phyloP scores from a whole-genome alignment of 192 early-diverging fungal species.

The Umbelopsis vinacea region DNA sequence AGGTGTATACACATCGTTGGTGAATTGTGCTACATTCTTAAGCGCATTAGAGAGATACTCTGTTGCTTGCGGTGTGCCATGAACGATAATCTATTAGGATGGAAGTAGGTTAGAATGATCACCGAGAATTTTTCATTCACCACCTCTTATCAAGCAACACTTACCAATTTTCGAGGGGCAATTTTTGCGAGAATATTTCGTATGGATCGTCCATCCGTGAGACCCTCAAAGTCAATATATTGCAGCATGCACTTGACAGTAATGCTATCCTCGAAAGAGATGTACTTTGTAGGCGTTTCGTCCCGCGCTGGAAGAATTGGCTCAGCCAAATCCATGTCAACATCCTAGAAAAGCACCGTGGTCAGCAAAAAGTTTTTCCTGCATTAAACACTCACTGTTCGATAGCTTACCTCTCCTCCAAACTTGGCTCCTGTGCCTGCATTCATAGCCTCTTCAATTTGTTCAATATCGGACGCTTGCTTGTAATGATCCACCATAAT shows the following conservation, averaged over 20 bases:
- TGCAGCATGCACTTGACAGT: conserved; percentile 72
- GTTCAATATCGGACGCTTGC: conserved; percentile 50
- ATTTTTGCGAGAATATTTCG: conserved; percentile 85
- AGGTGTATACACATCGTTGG: conserved; percentile 86
- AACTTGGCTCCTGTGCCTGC: conserved; percentile 36
- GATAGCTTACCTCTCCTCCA: conserved; percentile 31
- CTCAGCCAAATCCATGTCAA: conserved; percentile 45
- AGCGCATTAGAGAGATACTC: conserved; percentile 66
- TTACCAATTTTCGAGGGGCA: conserved; percentile 78
- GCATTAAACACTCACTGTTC: neutral
- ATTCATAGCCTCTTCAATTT: conserved; percentile 48
- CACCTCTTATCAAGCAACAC: neutral
- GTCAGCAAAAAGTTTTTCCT: too few species aligned
- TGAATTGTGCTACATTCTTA: conserved; percentile 66
- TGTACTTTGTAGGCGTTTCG: conserved; percentile 81
- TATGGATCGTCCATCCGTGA: conserved; percentile 84
- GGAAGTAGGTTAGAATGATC: neutral
- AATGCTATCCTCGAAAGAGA: conserved; percentile 59
- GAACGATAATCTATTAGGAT: conserved; percentile 75
- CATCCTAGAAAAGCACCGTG: conserved; percentile 9
- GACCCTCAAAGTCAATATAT: conserved; percentile 93
- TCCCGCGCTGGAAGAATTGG: conserved; percentile 65
- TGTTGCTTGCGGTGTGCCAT: conserved; percentile 77
- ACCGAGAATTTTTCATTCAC: neutral
- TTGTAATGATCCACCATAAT: conserved; percentile 41